Evolutionary conservation across 306 rosid genomes (phyloP).

Genomic region (Macrotyloma uniflorum): DNA sequence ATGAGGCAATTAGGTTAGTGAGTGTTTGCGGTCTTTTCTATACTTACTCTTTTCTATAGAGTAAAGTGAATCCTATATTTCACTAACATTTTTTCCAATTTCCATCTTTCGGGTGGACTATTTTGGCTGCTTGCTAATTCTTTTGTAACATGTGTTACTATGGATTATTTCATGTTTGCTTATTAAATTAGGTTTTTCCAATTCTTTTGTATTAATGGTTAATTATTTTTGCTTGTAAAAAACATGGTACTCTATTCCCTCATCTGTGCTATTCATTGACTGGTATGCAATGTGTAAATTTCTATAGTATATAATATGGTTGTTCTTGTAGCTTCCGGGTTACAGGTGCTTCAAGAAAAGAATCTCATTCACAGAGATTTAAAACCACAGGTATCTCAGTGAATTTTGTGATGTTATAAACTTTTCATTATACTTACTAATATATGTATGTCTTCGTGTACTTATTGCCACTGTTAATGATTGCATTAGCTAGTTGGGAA

Average conservation of each 20-base stretch:
- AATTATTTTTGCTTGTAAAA: slow-evolving; percentile 25
- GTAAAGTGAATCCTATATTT: neutral
- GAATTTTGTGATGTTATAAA: slow-evolving; percentile 13
- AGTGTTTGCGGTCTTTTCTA: neutral
- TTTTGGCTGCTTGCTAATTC: neutral
- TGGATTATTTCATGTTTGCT: neutral
- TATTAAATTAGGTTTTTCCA: neutral
- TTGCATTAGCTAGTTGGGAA: neutral
- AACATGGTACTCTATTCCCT: neutral
- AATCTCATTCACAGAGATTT: slow-evolving; percentile 96
- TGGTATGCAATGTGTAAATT: slow-evolving; percentile 11
- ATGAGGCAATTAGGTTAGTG: slow-evolving; percentile 89
- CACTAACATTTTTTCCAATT: neutral
- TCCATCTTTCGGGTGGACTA: neutral
- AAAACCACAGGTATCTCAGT: slow-evolving; percentile 81
- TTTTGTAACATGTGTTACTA: neutral
- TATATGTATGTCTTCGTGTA: neutral
- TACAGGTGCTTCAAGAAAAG: slow-evolving; percentile 87
- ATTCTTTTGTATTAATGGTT: slow-evolving; percentile 21
- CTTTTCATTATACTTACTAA: neutral
- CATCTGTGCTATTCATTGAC: slow-evolving; percentile 8
- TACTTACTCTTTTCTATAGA: no score
- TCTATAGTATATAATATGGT: slow-evolving; percentile 31
- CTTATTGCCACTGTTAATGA: neutral
- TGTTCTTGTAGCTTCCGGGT: slow-evolving; percentile 71